Percentiles rank a stretch among this genome's conserved stretches.
Evolutionary conservation across 495 filamentous ascomycete species (phyloP).

Genomic region (Talaromyces adpressus): DNA sequence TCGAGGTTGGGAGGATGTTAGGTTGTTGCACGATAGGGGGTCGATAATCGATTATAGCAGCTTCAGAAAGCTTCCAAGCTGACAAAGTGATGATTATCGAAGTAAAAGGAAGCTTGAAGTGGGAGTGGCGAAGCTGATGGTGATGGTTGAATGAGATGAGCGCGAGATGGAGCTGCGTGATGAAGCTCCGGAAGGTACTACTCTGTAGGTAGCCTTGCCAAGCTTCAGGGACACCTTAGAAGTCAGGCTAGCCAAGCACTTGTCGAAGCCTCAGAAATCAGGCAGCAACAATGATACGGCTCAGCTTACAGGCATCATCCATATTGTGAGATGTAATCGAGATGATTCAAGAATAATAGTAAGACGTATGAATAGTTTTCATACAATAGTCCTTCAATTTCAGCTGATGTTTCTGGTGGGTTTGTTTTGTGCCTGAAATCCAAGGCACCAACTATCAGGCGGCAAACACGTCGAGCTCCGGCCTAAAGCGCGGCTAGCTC

Average conservation of each 20-base stretch:
- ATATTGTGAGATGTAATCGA: background rate
- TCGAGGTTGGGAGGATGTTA: background rate
- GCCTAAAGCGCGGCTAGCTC: background rate
- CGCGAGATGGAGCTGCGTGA: constrained; percentile 29
- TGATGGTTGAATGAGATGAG: constrained; percentile 9
- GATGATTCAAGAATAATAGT: background rate
- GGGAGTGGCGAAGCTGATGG: constrained; percentile 16
- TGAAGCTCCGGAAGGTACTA: constrained; percentile 33
- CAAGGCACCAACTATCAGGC: constrained; percentile 18
- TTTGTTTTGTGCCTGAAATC: constrained; percentile 17
- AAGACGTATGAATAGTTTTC: background rate
- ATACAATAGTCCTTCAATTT: background rate
- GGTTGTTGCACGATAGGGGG: background rate
- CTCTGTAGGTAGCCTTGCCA: constrained; percentile 27
- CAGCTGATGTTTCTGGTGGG: background rate
- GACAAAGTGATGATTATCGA: background rate
- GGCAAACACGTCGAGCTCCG: background rate
- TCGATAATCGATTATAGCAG: background rate
- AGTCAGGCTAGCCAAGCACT: background rate
- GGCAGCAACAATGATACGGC: no score
- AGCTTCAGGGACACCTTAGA: background rate
- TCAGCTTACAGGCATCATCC: no score
- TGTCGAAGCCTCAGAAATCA: background rate
- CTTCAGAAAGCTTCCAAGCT: background rate
- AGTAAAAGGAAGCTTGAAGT: constrained; percentile 14